These are phyloP conservation scores for Penicillium pancosmium DNA, from an alignment of 495 filamentous ascomycete genomes.

Conservation along the genomic window DNA sequence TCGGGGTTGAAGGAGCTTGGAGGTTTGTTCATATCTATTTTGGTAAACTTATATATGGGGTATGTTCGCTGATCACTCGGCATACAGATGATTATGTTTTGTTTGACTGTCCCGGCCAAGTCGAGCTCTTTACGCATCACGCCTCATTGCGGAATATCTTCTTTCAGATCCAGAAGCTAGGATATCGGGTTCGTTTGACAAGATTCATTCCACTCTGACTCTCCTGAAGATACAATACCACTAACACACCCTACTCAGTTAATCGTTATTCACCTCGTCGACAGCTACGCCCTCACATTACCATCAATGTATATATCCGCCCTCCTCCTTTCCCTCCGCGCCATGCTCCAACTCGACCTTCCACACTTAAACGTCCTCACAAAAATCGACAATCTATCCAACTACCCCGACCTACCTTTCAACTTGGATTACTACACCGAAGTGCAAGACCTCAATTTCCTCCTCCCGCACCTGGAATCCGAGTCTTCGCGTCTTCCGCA, in stretches of 20 bases:
- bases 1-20: slow-evolving; percentile 72
- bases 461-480: slow-evolving; percentile 74
- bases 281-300: slow-evolving; percentile 86
- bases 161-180: slow-evolving; percentile 84
- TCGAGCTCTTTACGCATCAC: slow-evolving; percentile 96
- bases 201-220: not conserved
- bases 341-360: slow-evolving; percentile 97
- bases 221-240: not conserved
- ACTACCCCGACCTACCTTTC: slow-evolving; percentile 83
- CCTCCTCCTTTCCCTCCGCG: slow-evolving; percentile 85
- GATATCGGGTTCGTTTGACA: slow-evolving; percentile 76
- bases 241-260: slow-evolving; percentile 56
- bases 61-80: slow-evolving; percentile 1
- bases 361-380: slow-evolving; percentile 94
- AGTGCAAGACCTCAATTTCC: slow-evolving; percentile 87
- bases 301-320: slow-evolving; percentile 95
- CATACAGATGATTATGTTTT: slow-evolving; percentile 82
- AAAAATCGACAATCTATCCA: slow-evolving; percentile 89
- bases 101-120: slow-evolving; percentile 96
- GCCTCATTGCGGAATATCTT: slow-evolving; percentile 88
- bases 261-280: slow-evolving; percentile 85
- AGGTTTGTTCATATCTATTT: slow-evolving; percentile 36
- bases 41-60: not conserved
- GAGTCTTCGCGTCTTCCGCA: slow-evolving; percentile 59
- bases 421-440: slow-evolving; percentile 97